These are phyloP conservation scores for Aspergillus arachidicola DNA, from an alignment of 2,329 filamentous ascomycete genomes.

Conservation along the genomic window DNA sequence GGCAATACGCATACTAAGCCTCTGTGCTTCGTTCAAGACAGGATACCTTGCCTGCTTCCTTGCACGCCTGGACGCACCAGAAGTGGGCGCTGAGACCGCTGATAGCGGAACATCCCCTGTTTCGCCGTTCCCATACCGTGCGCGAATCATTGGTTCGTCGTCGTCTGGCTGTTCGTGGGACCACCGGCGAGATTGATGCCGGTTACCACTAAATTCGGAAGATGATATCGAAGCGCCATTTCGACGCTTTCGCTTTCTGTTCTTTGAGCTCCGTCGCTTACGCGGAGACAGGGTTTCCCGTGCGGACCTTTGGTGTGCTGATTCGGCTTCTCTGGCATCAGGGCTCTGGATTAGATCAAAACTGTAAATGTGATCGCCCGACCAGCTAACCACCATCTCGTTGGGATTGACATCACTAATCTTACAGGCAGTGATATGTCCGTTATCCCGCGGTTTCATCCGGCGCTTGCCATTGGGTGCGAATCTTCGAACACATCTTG, in stretches of 20 bases:
- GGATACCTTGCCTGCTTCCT: slow-evolving; percentile 45
- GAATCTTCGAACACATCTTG: slow-evolving; percentile 67
- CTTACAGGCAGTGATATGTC: slow-evolving; percentile 71
- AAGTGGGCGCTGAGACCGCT: slow-evolving; percentile 26
- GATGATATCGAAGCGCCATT: slow-evolving; percentile 50
- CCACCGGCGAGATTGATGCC: slow-evolving; percentile 53
- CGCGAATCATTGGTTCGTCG: slow-evolving; percentile 55
- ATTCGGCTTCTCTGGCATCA: slow-evolving; percentile 52
- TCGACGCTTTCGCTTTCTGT: slow-evolving; percentile 61
- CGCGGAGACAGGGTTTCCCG: slow-evolving; percentile 29
- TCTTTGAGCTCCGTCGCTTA: slow-evolving; percentile 39
- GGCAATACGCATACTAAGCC: slow-evolving; percentile 58
- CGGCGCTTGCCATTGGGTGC: slow-evolving; percentile 61
- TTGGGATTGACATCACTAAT: slow-evolving; percentile 70
- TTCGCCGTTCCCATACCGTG: slow-evolving; percentile 63
- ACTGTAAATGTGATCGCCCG: slow-evolving; percentile 66
- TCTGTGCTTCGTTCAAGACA: slow-evolving; percentile 56
- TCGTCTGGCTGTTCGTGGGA: slow-evolving; percentile 42
- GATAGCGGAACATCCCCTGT: slow-evolving; percentile 60
- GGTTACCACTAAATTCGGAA: slow-evolving; percentile 46
- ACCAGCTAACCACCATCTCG: slow-evolving; percentile 70
- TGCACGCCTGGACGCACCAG: slow-evolving; percentile 35
- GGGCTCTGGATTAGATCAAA: slow-evolving; percentile 65
- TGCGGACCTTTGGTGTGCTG: slow-evolving; percentile 27
- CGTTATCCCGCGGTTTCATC: slow-evolving; percentile 52